Evolutionary conservation across 176 grass and related monocot genomes (phyloP).

Genomic region (Elymus sibiricus): DNA sequence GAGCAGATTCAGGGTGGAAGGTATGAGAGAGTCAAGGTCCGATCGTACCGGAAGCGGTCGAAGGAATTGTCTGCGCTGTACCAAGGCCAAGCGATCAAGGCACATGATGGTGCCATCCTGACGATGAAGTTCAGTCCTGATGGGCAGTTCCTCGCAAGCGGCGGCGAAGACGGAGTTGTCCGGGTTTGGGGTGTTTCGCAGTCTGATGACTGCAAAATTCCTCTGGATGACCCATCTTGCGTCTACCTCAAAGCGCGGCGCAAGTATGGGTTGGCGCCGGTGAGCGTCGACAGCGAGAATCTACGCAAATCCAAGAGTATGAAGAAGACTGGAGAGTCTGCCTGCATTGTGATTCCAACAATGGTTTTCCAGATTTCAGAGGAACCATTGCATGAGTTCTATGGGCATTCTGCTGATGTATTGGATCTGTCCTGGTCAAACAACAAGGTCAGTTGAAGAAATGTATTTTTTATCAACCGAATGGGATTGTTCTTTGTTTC

Average conservation of each 20-base stretch:
- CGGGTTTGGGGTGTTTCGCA: constrained; percentile 66
- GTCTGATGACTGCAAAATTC: constrained; percentile 53
- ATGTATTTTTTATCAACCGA: not conserved
- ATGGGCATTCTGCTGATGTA: constrained; percentile 71
- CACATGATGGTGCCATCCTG: constrained; percentile 78
- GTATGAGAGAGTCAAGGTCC: constrained; percentile 64
- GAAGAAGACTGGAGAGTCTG: constrained; percentile 55
- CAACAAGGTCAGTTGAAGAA: constrained; percentile 62
- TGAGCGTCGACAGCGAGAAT: constrained; percentile 33
- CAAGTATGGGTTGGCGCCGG: constrained; percentile 44
- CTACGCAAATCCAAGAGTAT: constrained; percentile 36
- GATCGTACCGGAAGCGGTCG: constrained; percentile 45
- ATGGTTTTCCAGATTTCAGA: constrained; percentile 60
- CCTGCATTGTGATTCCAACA: constrained; percentile 76
- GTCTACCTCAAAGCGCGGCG: constrained; percentile 57
- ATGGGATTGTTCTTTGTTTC: not conserved
- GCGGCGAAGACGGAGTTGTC: constrained; percentile 82
- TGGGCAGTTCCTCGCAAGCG: constrained; percentile 72
- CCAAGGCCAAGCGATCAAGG: constrained; percentile 71
- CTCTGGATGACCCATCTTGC: constrained; percentile 65
- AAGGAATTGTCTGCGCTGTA: constrained; percentile 87
- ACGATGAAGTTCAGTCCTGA: constrained; percentile 91
- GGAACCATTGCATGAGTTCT: constrained; percentile 75
- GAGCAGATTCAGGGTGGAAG: constrained; percentile 34
- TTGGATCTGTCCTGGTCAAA: constrained; percentile 85